Percentiles rank a stretch among this genome's conserved stretches.
phyloP scores from a whole-genome alignment of 805 yeast species.

The Yamadazyma akitaensis region DNA sequence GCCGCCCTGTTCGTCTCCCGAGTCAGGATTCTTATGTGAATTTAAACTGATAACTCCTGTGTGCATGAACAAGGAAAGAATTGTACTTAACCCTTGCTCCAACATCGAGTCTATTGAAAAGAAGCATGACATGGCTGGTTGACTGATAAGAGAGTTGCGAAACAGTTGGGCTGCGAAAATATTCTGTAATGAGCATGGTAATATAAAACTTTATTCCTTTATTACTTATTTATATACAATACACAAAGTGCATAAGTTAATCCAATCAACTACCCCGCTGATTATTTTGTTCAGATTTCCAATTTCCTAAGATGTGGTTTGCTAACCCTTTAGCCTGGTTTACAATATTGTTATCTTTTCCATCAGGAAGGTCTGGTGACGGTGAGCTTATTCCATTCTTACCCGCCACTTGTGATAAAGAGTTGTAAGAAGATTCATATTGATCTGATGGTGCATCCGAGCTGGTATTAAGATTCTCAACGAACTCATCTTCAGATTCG shows the following conservation, averaged over 20 bases:
- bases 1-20: constrained; percentile 12
- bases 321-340: constrained; percentile 39
- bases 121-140: neutral
- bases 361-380: constrained; percentile 13
- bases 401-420: constrained; percentile 52
- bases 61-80: constrained; percentile 2
- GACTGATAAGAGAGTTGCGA: constrained; percentile 3
- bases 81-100: neutral
- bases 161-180: constrained; percentile 1
- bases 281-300: constrained; percentile 7
- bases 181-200: neutral
- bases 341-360: constrained; percentile 18
- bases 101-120: neutral
- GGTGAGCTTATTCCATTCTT: constrained; percentile 36
- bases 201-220: neutral
- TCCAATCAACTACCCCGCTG: neutral
- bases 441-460: neutral
- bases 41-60: neutral
- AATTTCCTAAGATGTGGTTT: constrained; percentile 26
- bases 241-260: neutral
- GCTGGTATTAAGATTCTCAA: constrained; percentile 17
- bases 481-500: constrained; percentile 29
- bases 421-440: constrained; percentile 33
- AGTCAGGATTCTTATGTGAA: neutral
- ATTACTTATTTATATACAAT: neutral